These are phyloP conservation scores for Gracilaria gracilis DNA, from an alignment of 23 red algal genomes.

Conservation along the genomic window DNA sequence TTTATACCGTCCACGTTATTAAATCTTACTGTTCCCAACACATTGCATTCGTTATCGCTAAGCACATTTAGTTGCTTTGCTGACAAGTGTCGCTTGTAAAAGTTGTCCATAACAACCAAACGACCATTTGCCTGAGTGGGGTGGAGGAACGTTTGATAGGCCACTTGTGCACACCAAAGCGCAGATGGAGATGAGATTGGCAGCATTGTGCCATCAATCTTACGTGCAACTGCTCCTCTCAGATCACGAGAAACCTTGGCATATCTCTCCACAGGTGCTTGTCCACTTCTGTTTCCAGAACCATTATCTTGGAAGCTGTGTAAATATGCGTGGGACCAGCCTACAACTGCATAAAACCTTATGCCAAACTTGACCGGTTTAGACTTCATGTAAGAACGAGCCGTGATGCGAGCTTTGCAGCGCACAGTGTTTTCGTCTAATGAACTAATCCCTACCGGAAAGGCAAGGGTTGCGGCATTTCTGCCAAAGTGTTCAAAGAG, in stretches of 20 bases:
- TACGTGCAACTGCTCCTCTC: neutral
- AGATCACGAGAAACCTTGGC: neutral
- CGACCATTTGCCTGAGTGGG: neutral
- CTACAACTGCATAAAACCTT: neutral
- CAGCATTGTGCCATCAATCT: neutral
- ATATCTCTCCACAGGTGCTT: neutral
- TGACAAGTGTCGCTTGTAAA: neutral
- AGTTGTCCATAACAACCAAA: conserved; percentile 10
- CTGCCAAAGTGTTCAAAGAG: neutral
- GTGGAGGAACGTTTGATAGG: neutral
- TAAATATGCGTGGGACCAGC: neutral
- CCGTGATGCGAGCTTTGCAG: neutral
- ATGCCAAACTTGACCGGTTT: conserved; percentile 9
- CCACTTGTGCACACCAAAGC: neutral
- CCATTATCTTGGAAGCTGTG: conserved; percentile 1
- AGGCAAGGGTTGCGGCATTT: conserved; percentile 10
- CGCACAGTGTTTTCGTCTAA: conserved; percentile 14
- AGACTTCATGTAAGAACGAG: conserved; percentile 14
- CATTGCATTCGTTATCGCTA: neutral
- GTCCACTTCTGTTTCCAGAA: conserved; percentile 6
- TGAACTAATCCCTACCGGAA: neutral
- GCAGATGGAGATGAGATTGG: neutral
- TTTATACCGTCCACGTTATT: neutral
- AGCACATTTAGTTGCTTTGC: neutral
- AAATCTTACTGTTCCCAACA: neutral